phyloP scores from a whole-genome alignment of 192 early-diverging fungal species.

The Gigaspora rosea region DNA sequence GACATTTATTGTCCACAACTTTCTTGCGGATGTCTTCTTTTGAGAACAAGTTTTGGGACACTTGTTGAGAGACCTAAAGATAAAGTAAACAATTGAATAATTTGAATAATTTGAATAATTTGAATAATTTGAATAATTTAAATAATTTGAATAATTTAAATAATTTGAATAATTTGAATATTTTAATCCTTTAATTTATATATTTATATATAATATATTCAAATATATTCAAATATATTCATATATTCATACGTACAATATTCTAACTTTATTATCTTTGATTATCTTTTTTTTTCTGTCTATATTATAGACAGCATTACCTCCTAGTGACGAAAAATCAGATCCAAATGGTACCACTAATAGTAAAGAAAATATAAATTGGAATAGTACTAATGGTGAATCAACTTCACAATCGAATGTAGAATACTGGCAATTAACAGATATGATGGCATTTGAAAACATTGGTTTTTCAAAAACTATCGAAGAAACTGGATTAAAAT shows the following conservation, averaged over 20 bases:
- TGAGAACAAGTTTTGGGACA: constrained; percentile 44
- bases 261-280: background rate
- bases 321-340: background rate
- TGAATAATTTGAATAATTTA: constrained; percentile 29
- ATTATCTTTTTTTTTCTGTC: background rate
- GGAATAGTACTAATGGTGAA: background rate
- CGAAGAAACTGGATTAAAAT: constrained; percentile 55
- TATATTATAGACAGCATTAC: too few relatives aligned
- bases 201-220: too few relatives aligned
- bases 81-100: constrained; percentile 8
- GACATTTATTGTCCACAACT: constrained; percentile 58
- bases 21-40: constrained; percentile 47
- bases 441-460: constrained; percentile 81
- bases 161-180: background rate
- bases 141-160: background rate
- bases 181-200: too few relatives aligned
- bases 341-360: background rate
- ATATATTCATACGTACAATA: background rate
- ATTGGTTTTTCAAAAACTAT: constrained; percentile 68
- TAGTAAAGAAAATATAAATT: background rate
- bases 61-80: constrained; percentile 52
- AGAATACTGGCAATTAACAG: constrained; percentile 55
- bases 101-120: background rate
- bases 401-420: background rate
- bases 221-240: too few relatives aligned